Conservation (phyloP, 1,284 basidiomycete species). For the Ustilago shanxiensis region DNA sequence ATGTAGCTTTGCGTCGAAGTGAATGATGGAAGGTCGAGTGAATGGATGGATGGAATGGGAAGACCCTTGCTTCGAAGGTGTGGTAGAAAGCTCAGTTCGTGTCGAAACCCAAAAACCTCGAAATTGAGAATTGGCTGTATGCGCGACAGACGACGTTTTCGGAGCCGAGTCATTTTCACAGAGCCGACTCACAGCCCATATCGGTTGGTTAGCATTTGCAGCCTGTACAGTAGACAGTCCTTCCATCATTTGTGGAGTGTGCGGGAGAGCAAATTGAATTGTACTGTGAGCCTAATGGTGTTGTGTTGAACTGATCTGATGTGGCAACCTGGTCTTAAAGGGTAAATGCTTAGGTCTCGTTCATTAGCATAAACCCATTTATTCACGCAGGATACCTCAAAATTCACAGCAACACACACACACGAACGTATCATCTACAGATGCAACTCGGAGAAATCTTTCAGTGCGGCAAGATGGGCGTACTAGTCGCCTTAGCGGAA, state of each 20-base stretch:
- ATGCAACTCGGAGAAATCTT: not conserved
- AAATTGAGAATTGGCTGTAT: conserved; percentile 22
- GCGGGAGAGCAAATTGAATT: too few species aligned
- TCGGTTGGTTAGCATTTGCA: not conserved
- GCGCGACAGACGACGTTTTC: conserved; percentile 25
- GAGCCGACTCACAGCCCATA: too few species aligned
- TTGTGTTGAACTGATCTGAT: too few species aligned
- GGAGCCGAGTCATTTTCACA: conserved; percentile 22
- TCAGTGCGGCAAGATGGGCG: not conserved
- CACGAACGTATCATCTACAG: not conserved
- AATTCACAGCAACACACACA: not conserved
- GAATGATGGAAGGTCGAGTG: conserved; percentile 9
- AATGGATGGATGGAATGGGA: conserved; percentile 16
- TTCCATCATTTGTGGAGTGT: too few species aligned
- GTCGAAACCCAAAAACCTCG: conserved; percentile 30
- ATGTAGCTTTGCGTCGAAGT: not conserved
- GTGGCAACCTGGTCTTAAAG: too few species aligned
- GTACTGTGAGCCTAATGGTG: too few species aligned
- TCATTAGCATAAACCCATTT: not conserved
- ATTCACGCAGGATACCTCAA: not conserved
- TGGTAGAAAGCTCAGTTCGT: conserved; percentile 1
- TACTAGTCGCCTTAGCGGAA: not conserved
- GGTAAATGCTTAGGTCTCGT: too few species aligned
- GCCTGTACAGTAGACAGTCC: too few species aligned
- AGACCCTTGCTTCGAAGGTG: not conserved